Conservation (phyloP, 1,284 basidiomycete genomes). For the Ustilago bromivora region DNA sequence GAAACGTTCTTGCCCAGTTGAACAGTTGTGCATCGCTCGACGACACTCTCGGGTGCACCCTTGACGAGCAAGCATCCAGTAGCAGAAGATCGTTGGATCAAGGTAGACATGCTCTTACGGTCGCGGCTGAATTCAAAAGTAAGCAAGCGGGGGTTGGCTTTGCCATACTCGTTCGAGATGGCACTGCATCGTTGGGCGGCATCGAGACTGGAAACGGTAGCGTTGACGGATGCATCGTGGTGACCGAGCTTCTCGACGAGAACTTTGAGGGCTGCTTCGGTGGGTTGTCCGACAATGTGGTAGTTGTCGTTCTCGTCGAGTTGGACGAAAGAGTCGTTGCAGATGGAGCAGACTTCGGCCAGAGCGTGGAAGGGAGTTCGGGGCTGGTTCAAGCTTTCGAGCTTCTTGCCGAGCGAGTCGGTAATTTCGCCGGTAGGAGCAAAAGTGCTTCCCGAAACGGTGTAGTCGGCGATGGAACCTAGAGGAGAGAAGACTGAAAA, state of each 20-base stretch:
- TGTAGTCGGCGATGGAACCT: slow-evolving; percentile 47
- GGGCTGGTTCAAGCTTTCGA: slow-evolving; percentile 49
- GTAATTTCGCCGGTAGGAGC: slow-evolving; percentile 59
- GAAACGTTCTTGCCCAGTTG: slow-evolving; percentile 71
- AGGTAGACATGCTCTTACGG: slow-evolving; percentile 98
- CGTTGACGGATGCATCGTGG: slow-evolving; percentile 71
- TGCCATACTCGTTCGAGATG: slow-evolving; percentile 82
- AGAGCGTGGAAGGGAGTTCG: slow-evolving; percentile 64
- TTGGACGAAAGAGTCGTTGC: slow-evolving; percentile 65
- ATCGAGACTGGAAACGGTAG: slow-evolving; percentile 75
- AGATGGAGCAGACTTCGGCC: slow-evolving; percentile 64
- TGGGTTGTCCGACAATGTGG: slow-evolving; percentile 92
- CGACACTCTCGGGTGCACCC: slow-evolving; percentile 93
- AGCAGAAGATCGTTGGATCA: slow-evolving; percentile 75
- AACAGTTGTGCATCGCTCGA: slow-evolving; percentile 85
- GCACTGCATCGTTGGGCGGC: slow-evolving; percentile 80
- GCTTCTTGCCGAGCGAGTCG: slow-evolving; percentile 41
- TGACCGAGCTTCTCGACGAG: slow-evolving; percentile 85
- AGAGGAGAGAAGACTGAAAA: slow-evolving; percentile 43
- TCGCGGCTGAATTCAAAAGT: slow-evolving; percentile 98
- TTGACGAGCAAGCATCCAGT: slow-evolving; percentile 80
- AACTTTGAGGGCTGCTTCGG: slow-evolving; percentile 73
- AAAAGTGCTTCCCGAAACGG: slow-evolving; percentile 64
- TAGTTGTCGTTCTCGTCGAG: slow-evolving; percentile 79
- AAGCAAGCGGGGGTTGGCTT: slow-evolving; percentile 81